Percentiles rank a stretch among this genome's conserved stretches.
Conservation (phyloP, 352 stramenopile genomes). For the Blastocystis sp. region DNA sequence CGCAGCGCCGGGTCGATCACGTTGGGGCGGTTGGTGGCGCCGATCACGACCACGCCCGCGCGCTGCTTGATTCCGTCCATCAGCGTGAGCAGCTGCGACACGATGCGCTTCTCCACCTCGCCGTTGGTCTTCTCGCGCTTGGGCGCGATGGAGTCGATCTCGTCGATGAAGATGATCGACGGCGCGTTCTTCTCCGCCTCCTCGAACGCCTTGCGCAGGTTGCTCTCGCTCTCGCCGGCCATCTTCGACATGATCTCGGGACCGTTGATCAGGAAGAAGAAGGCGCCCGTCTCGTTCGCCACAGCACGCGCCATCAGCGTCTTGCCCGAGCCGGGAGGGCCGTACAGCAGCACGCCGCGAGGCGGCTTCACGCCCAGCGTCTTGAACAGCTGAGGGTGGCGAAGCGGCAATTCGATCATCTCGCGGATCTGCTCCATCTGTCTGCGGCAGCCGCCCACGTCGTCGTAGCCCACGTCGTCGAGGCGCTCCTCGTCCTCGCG, state of each 20-base stretch:
- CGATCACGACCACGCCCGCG: slow-evolving; percentile 91
- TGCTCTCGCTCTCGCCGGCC: slow-evolving; percentile 86
- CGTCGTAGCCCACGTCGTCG: slow-evolving; percentile 97
- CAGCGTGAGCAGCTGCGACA: slow-evolving; percentile 94
- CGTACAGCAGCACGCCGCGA: slow-evolving; percentile 96
- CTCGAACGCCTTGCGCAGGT: slow-evolving; percentile 93
- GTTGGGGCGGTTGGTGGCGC: slow-evolving; percentile 97
- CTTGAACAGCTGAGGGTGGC: slow-evolving; percentile 96
- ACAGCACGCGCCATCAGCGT: slow-evolving; percentile 96
- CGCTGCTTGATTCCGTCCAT: slow-evolving; percentile 94
- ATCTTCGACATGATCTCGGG: slow-evolving; percentile 98
- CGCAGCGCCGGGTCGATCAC: slow-evolving; percentile 93
- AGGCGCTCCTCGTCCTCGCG: slow-evolving; percentile 97
- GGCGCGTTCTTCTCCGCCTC: slow-evolving; percentile 98
- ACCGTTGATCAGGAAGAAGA: slow-evolving; percentile 99
- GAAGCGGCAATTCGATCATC: slow-evolving; percentile 97
- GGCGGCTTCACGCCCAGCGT: slow-evolving; percentile 98
- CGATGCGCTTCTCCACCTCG: slow-evolving; percentile 96
- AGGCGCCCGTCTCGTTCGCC: slow-evolving; percentile 96
- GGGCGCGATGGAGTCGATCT: slow-evolving; percentile 97
- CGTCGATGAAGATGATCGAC: slow-evolving; percentile 99
- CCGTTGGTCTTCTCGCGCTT: slow-evolving; percentile 98
- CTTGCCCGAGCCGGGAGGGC: slow-evolving; percentile 94
- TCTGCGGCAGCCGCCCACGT: slow-evolving; percentile 94
- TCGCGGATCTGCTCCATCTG: slow-evolving; percentile 99